Evolutionary conservation across 257 asterid species (phyloP).

Genomic region (Striga asiatica): DNA sequence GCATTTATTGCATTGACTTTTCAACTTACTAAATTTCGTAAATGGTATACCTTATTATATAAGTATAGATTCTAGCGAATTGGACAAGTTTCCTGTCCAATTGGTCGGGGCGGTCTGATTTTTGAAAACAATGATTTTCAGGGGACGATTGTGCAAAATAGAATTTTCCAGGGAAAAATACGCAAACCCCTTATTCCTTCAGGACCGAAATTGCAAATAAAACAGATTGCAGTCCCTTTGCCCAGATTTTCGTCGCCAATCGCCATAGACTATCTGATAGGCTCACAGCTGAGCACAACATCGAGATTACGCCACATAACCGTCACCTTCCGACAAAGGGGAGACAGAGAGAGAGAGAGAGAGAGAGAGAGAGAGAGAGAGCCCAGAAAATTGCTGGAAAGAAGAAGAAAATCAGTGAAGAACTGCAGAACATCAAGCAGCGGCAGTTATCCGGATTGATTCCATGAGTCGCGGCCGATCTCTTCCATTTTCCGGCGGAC

Average conservation of each 20-base stretch:
- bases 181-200: background rate
- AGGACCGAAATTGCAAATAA: background rate
- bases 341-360: constrained; percentile 7
- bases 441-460: constrained; percentile 40
- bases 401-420: background rate
- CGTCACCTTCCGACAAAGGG: background rate
- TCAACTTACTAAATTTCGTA: too few relatives aligned
- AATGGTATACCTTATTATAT: too few relatives aligned
- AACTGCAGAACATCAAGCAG: constrained; percentile 2
- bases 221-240: background rate
- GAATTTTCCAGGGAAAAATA: too few relatives aligned
- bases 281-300: too few relatives aligned
- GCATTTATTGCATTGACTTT: too few relatives aligned
- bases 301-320: background rate
- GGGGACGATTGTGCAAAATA: too few relatives aligned
- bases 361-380: background rate
- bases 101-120: too few relatives aligned
- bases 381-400: background rate
- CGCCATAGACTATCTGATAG: too few relatives aligned
- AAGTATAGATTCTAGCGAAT: too few relatives aligned
- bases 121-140: too few relatives aligned
- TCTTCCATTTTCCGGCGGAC: constrained; percentile 12
- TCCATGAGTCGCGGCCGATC: constrained; percentile 20
- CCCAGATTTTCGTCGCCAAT: background rate
- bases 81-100: too few relatives aligned